These are phyloP conservation scores for Trichocomaceae sp. DNA, from an alignment of 2,329 filamentous ascomycete genomes.

Conservation along the genomic window DNA sequence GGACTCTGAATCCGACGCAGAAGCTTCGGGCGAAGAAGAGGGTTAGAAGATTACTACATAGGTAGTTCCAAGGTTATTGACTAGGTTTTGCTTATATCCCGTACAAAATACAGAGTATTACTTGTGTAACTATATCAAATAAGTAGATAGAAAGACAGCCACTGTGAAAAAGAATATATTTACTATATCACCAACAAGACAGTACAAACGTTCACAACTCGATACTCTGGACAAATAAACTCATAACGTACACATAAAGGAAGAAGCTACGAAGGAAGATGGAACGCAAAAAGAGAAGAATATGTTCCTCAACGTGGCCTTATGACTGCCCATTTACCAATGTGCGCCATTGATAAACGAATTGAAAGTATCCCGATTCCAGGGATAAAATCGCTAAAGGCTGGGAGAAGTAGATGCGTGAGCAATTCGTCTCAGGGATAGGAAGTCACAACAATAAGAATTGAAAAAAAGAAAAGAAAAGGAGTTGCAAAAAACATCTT, in stretches of 20 bases:
- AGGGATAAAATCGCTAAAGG: neutral
- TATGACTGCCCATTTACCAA: neutral
- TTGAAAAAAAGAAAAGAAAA: constrained; percentile 1
- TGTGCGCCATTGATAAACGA: neutral
- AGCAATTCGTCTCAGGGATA: neutral
- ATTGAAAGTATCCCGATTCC: neutral
- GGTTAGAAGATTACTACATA: neutral
- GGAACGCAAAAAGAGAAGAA: constrained; percentile 1
- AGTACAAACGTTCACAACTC: neutral
- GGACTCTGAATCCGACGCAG: constrained; percentile 27
- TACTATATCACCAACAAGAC: constrained; percentile 8
- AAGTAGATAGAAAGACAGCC: too few species aligned
- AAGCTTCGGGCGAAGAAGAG: constrained; percentile 13
- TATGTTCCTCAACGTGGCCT: constrained; percentile 2
- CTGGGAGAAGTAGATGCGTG: neutral
- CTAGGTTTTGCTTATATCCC: too few species aligned
- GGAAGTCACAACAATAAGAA: neutral
- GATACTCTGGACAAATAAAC: constrained; percentile 9
- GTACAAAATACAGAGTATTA: too few species aligned
- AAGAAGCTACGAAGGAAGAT: constrained; percentile 6
- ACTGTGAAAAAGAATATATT: neutral
- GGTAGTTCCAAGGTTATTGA: too few species aligned
- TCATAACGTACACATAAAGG: constrained; percentile 2
- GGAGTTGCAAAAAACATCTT: constrained; percentile 7
- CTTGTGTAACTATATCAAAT: neutral